Conservation (phyloP, 495 filamentous ascomycete species). For the Usnea hakonensis region DNA sequence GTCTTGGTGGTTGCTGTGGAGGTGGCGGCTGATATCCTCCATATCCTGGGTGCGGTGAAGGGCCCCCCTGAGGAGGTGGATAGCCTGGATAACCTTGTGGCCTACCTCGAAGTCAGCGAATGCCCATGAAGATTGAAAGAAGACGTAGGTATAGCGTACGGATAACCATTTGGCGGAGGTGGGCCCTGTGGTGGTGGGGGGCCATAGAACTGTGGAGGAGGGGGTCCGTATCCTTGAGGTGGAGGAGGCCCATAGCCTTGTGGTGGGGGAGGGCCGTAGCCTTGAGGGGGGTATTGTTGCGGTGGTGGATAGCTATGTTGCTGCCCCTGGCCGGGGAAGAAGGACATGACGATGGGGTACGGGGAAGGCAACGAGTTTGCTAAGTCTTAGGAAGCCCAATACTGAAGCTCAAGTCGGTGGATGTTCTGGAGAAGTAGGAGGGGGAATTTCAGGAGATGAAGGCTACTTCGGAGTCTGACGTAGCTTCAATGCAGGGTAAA, state of each 20-base stretch:
- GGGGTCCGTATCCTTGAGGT: conserved; percentile 33
- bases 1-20: conserved; percentile 32
- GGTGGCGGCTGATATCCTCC: conserved; percentile 38
- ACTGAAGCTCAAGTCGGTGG: not conserved
- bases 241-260: conserved; percentile 26
- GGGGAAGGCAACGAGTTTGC: not conserved
- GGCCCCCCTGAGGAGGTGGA: conserved; percentile 34
- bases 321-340: conserved; percentile 40
- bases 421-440: not conserved
- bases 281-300: conserved; percentile 33
- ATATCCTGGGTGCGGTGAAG: conserved; percentile 37
- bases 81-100: conserved; percentile 33
- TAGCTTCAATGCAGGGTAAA: no score
- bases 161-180: conserved; percentile 16
- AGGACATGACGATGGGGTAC: conserved; percentile 36
- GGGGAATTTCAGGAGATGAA: no score
- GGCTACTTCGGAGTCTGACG: no score
- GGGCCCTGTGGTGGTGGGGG: conserved; percentile 18
- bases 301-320: conserved; percentile 43
- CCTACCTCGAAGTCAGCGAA: conserved; percentile 9
- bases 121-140: no score
- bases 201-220: conserved; percentile 21
- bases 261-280: conserved; percentile 29
- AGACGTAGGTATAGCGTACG: not conserved
- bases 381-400: not conserved